These are phyloP conservation scores for Endotrypanum monterogeii DNA, from an alignment of 208 protist genomes.

Conservation along the genomic window DNA sequence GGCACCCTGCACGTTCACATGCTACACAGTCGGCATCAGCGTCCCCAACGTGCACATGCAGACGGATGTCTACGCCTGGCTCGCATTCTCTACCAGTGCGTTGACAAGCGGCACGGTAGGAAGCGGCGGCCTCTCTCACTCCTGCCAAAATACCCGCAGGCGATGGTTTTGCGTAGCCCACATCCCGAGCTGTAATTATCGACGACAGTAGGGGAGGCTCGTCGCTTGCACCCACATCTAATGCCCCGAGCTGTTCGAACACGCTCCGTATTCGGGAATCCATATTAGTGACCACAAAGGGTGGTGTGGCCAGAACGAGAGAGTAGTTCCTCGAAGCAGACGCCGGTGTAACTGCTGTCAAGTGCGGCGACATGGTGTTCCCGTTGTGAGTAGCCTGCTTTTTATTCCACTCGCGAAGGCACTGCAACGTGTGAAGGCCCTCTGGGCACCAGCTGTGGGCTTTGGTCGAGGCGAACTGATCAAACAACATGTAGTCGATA, in stretches of 20 bases:
- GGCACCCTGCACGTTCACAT: constrained; percentile 45
- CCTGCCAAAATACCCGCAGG: constrained; percentile 41
- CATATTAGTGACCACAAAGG: constrained; percentile 59
- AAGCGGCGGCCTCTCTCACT: constrained; percentile 17
- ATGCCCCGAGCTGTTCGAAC: constrained; percentile 37
- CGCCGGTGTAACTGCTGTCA: neutral
- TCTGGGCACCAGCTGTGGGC: constrained; percentile 61
- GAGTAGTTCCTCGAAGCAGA: neutral
- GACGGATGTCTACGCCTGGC: constrained; percentile 6
- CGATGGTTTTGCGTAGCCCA: constrained; percentile 72
- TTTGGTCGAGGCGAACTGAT: constrained; percentile 45
- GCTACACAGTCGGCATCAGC: constrained; percentile 54
- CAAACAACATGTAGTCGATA: constrained; percentile 30
- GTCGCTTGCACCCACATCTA: constrained; percentile 9
- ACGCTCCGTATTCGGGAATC: constrained; percentile 35
- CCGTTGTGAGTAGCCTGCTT: constrained; percentile 7
- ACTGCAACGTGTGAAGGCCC: constrained; percentile 42
- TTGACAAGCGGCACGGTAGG: constrained; percentile 7
- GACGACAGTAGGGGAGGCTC: constrained; percentile 39
- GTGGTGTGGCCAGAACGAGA: constrained; percentile 34
- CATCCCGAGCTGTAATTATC: constrained; percentile 40
- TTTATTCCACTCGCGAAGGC: constrained; percentile 42
- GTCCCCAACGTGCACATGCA: constrained; percentile 73
- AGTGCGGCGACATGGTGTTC: neutral
- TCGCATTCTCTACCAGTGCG: neutral